Conservation (phyloP, 768 basidiomycete genomes). For the Phanerochaete carnosa region DNA sequence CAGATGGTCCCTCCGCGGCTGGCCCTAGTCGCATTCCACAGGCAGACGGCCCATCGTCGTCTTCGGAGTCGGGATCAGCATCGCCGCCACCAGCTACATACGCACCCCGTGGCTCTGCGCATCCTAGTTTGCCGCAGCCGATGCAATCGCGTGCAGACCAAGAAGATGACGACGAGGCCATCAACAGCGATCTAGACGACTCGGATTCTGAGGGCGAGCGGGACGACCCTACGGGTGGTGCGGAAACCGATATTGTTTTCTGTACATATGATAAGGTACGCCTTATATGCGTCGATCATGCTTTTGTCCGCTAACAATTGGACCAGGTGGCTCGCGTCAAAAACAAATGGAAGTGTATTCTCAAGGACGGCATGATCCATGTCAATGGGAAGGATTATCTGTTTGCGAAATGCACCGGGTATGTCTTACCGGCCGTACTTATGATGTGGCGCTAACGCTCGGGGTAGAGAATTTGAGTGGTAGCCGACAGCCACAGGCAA, state of each 20-base stretch:
- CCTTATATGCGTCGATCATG: not conserved
- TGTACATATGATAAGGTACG: slow-evolving; percentile 97
- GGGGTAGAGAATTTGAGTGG: slow-evolving; percentile 33
- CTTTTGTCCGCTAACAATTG: slow-evolving; percentile 5
- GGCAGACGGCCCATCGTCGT: slow-evolving; percentile 71
- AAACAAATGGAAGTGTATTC: slow-evolving; percentile 99
- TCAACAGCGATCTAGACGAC: slow-evolving; percentile 96
- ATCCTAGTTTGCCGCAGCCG: slow-evolving; percentile 74
- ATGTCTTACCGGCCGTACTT: slow-evolving; percentile 4
- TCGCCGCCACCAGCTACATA: slow-evolving; percentile 66
- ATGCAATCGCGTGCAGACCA: slow-evolving; percentile 37
- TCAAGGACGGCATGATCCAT: slow-evolving; percentile 97
- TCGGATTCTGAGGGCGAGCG: slow-evolving; percentile 86
- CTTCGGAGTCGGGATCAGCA: slow-evolving; percentile 60
- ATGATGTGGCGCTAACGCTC: not conserved
- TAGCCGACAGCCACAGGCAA: slow-evolving; percentile 5
- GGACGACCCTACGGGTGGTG: slow-evolving; percentile 73
- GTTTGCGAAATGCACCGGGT: slow-evolving; percentile 97
- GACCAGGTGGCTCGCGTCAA: slow-evolving; percentile 94
- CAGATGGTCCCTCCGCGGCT: slow-evolving; percentile 14
- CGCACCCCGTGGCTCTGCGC: slow-evolving; percentile 60
- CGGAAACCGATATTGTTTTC: slow-evolving; percentile 86
- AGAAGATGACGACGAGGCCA: slow-evolving; percentile 70
- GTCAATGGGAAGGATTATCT: slow-evolving; percentile 97
- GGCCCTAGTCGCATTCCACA: slow-evolving; percentile 55